phyloP scores from a whole-genome alignment of 371 early-diverging fungal species.

The Syncephalastrum racemosum region DNA sequence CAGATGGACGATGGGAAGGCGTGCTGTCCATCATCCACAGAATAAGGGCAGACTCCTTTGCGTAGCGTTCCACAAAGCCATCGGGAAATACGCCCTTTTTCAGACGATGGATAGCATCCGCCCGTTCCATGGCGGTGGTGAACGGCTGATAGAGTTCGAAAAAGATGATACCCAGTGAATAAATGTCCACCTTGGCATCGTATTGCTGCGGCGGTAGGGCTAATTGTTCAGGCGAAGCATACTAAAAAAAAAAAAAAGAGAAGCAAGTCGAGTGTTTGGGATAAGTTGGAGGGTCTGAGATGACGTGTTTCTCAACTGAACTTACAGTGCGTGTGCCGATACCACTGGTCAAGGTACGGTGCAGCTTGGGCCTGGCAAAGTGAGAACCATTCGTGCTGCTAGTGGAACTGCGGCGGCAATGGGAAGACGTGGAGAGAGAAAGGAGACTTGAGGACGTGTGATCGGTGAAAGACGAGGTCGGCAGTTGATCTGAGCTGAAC shows the following conservation, averaged over 20 bases:
- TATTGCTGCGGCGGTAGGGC: conserved; percentile 53
- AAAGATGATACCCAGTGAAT: conserved; percentile 69
- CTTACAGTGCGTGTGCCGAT: conserved; percentile 75
- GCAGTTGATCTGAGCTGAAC: not conserved
- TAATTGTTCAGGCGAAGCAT: conserved; percentile 94
- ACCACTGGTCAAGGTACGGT: conserved; percentile 48
- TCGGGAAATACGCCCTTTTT: conserved; percentile 70
- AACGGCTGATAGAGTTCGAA: conserved; percentile 72
- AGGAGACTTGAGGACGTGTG: conserved; percentile 1
- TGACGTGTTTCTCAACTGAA: no score
- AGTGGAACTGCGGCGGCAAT: conserved; percentile 1
- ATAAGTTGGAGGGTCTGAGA: no score
- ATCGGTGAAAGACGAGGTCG: not conserved
- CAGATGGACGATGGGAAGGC: conserved; percentile 71
- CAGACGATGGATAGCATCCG: conserved; percentile 58
- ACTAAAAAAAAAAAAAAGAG: conserved; percentile 43
- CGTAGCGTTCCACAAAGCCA: conserved; percentile 71
- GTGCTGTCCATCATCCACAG: conserved; percentile 76
- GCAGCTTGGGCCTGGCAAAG: conserved; percentile 7
- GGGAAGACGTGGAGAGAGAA: not conserved
- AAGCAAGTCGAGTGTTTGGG: no score
- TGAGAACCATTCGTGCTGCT: not conserved
- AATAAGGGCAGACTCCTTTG: conserved; percentile 80
- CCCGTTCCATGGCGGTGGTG: conserved; percentile 66
- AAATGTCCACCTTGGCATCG: conserved; percentile 70